These are phyloP conservation scores for Boletus reticuloceps DNA, from an alignment of 768 basidiomycete genomes.

Conservation along the genomic window DNA sequence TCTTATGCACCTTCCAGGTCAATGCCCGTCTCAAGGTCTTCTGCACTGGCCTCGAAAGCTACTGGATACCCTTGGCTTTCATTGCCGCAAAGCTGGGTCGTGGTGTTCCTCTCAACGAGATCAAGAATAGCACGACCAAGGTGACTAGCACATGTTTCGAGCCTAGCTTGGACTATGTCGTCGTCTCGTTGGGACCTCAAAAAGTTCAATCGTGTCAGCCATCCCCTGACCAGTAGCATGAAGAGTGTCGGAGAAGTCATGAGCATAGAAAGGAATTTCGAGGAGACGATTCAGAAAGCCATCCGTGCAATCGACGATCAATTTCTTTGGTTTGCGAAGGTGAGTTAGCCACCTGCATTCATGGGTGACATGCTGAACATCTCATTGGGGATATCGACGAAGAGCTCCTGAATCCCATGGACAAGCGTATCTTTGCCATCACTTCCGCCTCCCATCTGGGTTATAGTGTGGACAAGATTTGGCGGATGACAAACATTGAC, in stretches of 20 bases:
- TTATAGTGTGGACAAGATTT: too few relatives aligned
- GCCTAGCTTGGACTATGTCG: slow-evolving; percentile 94
- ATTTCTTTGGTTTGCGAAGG: slow-evolving; percentile 90
- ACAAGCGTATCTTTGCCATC: slow-evolving; percentile 96
- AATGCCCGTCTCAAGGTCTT: slow-evolving; percentile 99
- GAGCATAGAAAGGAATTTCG: slow-evolving; percentile 97
- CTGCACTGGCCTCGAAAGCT: slow-evolving; percentile 96
- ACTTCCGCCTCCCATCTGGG: slow-evolving; percentile 93
- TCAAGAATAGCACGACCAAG: slow-evolving; percentile 96
- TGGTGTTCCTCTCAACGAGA: slow-evolving; percentile 95
- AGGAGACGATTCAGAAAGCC: slow-evolving; percentile 98
- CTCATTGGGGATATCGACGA: slow-evolving; percentile 89
- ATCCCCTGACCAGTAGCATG: slow-evolving; percentile 91
- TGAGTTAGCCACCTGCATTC: slow-evolving; percentile 20
- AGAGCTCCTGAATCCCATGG: slow-evolving; percentile 91
- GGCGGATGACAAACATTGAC: slow-evolving; percentile 98
- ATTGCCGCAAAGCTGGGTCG: slow-evolving; percentile 98
- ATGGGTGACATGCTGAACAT: slow-evolving; percentile 22
- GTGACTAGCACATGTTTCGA: slow-evolving; percentile 98
- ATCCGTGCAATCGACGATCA: slow-evolving; percentile 95
- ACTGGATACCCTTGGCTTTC: slow-evolving; percentile 98
- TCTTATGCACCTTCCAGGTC: slow-evolving; percentile 42
- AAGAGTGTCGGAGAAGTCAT: slow-evolving; percentile 99
- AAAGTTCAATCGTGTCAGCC: slow-evolving; percentile 94
- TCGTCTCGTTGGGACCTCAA: slow-evolving; percentile 99